Percentiles rank a stretch among this genome's conserved stretches.
These are phyloP conservation scores for Litchi chinensis DNA, from an alignment of 345 rosid species.

Conservation along the genomic window DNA sequence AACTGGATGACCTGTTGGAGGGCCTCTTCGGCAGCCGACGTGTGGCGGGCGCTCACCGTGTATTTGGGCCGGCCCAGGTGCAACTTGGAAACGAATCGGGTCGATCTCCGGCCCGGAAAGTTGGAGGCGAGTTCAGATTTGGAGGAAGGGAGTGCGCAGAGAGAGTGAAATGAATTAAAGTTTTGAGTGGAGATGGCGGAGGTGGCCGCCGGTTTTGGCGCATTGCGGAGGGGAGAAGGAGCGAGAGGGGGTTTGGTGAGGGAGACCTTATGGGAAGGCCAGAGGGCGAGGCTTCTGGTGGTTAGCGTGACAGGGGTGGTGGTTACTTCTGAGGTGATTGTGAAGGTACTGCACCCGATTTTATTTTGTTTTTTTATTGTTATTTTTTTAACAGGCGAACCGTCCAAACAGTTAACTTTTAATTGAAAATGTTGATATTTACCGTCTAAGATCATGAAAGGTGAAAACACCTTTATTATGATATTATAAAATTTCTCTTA, in stretches of 20 bases:
- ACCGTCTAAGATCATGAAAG: too few species aligned
- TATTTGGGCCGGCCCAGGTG: constrained; percentile 73
- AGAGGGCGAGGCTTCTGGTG: constrained; percentile 35
- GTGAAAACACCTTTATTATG: too few species aligned
- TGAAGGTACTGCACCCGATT: constrained; percentile 60
- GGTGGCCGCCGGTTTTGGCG: constrained; percentile 22
- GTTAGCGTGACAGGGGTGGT: constrained; percentile 39
- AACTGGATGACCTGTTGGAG: constrained; percentile 47
- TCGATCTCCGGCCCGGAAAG: constrained; percentile 87
- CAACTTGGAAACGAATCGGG: constrained; percentile 82
- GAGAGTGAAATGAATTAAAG: constrained; percentile 12
- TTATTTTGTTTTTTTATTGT: too few species aligned
- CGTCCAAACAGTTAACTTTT: too few species aligned
- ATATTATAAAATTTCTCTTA: too few species aligned
- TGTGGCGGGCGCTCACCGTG: constrained; percentile 51
- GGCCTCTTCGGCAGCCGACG: constrained; percentile 66
- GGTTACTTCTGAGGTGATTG: constrained; percentile 46
- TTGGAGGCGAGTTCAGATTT: constrained; percentile 55
- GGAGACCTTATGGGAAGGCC: constrained; percentile 47
- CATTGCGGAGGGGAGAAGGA: constrained; percentile 42
- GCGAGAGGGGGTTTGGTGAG: constrained; percentile 49
- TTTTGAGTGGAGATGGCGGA: constrained; percentile 30
- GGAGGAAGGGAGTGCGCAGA: constrained; percentile 38
- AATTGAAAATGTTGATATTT: too few species aligned
- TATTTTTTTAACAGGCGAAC: too few species aligned